Conservation (phyloP, 192 early-diverging fungal genomes). For the Backusella sp. region DNA sequence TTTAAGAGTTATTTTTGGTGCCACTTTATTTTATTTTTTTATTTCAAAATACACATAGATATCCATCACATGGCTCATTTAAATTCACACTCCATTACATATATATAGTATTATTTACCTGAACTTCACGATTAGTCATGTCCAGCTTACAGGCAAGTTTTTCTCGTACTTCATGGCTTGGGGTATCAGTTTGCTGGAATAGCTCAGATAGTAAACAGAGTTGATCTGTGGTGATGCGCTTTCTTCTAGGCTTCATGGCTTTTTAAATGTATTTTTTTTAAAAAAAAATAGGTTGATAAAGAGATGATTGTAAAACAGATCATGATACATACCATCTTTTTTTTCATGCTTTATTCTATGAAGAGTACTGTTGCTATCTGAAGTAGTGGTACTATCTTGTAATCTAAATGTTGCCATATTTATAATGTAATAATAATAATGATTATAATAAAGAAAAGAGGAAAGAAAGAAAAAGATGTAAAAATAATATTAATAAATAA, state of each 20-base stretch:
- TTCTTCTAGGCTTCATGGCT: conserved; percentile 67
- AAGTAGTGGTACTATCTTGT: neutral
- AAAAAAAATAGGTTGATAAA: neutral
- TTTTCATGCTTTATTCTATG: conserved; percentile 5
- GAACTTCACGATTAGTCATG: conserved; percentile 82
- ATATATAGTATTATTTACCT: conserved; percentile 42
- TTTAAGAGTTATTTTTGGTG: conserved; percentile 11
- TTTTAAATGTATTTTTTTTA: neutral
- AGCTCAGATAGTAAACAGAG: conserved; percentile 63
- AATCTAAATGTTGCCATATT: neutral
- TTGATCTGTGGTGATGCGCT: conserved; percentile 74
- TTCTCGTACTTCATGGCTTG: conserved; percentile 73
- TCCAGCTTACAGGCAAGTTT: conserved; percentile 66
- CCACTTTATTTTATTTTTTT: neutral
- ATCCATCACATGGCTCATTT: conserved; percentile 25
- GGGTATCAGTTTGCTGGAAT: conserved; percentile 76
- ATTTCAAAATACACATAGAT: neutral
- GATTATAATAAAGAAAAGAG: neutral
- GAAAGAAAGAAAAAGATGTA: neutral
- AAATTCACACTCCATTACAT: conserved; percentile 3
- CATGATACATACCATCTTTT: neutral
- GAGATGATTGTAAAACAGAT: neutral
- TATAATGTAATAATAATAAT: neutral
- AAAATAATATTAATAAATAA: conserved; percentile 10
- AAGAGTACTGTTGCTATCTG: neutral